Evolutionary conservation across 2,329 filamentous ascomycete species (phyloP), one percentile per base, ranked within the genome.

Genomic region (Penicillium palitans): DNA sequence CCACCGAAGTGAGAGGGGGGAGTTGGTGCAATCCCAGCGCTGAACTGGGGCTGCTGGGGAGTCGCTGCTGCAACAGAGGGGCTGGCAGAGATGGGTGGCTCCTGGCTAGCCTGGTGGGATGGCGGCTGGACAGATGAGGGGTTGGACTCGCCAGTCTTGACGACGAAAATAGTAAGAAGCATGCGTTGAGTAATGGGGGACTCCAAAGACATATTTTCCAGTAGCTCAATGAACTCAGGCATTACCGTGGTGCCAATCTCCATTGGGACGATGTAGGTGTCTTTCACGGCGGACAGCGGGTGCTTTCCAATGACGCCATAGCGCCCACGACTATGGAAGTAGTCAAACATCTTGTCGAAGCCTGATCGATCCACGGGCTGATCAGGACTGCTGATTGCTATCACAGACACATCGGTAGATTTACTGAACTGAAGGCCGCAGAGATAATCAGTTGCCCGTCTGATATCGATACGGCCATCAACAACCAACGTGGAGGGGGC

Each of bases 211-310:
- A 93, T 93, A 66, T 93, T 89, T 62, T 91, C 88, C n/a, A 98
- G 83, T 69, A 96, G 90, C 60, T 91, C 85, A 74, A 97, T 86
- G 68, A 97, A 96, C 61, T 93, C 90, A 0, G 95, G 93, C 44
- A 93, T 84, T 49, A 79, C 78, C 35, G 76, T 78, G 27, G 85
- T 81, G 27, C 90, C 91, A 6, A 87, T 83, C 33, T 91, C 85
- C 5, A 98, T 85, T 0, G 95, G 93, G 10, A 97, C 88, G 33
- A 98, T 84, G 73, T 98, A 98, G 1, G 93, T 90, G 71, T 98
- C 93, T 59, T 92, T 88, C 49, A 97, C 89, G 60, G 91, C 88
- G 21, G 86, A 84, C 31, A 87, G 78, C 1, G 84, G 84, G 72
- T 90, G 89, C 70, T 93, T 90, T 15, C 88, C 88, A 7, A 97